These are phyloP conservation scores for Aspergillus thermomutatus DNA, from an alignment of 2,329 filamentous ascomycete species.

Conservation along the genomic window DNA sequence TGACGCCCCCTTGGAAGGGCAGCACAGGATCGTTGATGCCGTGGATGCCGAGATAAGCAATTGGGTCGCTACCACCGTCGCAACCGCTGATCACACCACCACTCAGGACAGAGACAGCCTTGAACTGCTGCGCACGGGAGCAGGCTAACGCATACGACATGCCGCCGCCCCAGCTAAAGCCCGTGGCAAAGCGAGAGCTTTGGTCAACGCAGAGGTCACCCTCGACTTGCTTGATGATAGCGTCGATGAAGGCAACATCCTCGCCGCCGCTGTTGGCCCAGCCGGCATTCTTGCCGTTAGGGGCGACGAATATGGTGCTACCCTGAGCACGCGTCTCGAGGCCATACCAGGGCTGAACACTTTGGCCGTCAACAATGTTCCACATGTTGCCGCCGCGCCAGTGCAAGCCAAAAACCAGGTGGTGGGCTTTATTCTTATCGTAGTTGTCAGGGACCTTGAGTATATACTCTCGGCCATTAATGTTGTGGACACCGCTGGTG, in stretches of 20 bases:
- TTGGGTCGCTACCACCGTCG: constrained; percentile 36
- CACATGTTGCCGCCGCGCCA: constrained; percentile 40
- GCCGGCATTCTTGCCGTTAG: constrained; percentile 41
- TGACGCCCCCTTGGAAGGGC: constrained; percentile 30
- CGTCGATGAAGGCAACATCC: constrained; percentile 42
- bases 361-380: constrained; percentile 31
- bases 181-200: constrained; percentile 42
- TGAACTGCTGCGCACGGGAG: constrained; percentile 37
- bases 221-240: constrained; percentile 38
- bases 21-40: constrained; percentile 39
- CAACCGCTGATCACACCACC: constrained; percentile 36
- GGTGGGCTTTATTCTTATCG: constrained; percentile 37
- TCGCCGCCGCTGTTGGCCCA: constrained; percentile 45
- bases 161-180: constrained; percentile 46
- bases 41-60: constrained; percentile 42
- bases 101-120: constrained; percentile 38
- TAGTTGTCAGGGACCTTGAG: constrained; percentile 30
- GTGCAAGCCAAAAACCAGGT: constrained; percentile 44
- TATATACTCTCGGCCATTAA: constrained; percentile 14
- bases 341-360: constrained; percentile 39
- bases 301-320: constrained; percentile 44
- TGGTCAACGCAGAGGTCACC: constrained; percentile 43
- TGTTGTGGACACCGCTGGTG: constrained; percentile 8
- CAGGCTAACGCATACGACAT: constrained; percentile 46
- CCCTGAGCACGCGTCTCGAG: constrained; percentile 35